Percentiles rank a stretch among this genome's conserved stretches.
These are phyloP conservation scores for Aspergillus sp. DNA, from an alignment of 2,329 filamentous ascomycete genomes.

Conservation along the genomic window DNA sequence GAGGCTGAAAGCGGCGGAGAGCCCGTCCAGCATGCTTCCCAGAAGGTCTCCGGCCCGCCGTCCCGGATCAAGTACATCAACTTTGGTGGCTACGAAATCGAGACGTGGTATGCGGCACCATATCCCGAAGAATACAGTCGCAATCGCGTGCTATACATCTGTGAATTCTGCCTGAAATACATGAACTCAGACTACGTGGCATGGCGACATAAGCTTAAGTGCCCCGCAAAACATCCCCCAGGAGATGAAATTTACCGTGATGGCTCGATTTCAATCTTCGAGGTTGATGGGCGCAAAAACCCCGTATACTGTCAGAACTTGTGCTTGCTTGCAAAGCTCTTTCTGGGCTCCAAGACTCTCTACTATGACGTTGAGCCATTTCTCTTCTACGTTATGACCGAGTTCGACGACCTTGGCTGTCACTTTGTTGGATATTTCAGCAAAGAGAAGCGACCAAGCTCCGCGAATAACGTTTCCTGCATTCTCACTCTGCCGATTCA, in stretches of 20 bases:
- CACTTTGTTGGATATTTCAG: slow-evolving; percentile 99
- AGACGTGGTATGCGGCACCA: slow-evolving; percentile 97
- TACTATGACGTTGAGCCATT: slow-evolving; percentile 99
- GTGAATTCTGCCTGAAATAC: slow-evolving; percentile 98
- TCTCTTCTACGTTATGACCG: slow-evolving; percentile 97
- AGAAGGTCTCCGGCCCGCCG: slow-evolving; percentile 77
- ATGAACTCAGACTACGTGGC: slow-evolving; percentile 99
- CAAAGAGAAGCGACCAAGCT: slow-evolving; percentile 93
- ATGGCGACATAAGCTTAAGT: slow-evolving; percentile 97
- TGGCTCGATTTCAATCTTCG: slow-evolving; percentile 90
- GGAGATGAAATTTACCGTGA: slow-evolving; percentile 98
- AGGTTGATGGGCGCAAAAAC: slow-evolving; percentile 92
- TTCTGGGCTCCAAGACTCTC: slow-evolving; percentile 94
- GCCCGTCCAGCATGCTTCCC: slow-evolving; percentile 61
- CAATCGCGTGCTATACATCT: slow-evolving; percentile 96
- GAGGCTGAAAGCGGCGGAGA: slow-evolving; percentile 62
- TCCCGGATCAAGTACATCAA: slow-evolving; percentile 99
- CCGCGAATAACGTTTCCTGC: slow-evolving; percentile 95
- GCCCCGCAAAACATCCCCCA: slow-evolving; percentile 91
- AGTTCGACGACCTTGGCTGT: slow-evolving; percentile 80
- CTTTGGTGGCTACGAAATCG: slow-evolving; percentile 95
- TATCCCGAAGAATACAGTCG: slow-evolving; percentile 98
- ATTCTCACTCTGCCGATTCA: slow-evolving; percentile 95
- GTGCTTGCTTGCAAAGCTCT: slow-evolving; percentile 91
- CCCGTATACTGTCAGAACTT: slow-evolving; percentile 96